Evolutionary conservation across 495 filamentous ascomycete genomes (phyloP).

Genomic region (Penicillium canescens): DNA sequence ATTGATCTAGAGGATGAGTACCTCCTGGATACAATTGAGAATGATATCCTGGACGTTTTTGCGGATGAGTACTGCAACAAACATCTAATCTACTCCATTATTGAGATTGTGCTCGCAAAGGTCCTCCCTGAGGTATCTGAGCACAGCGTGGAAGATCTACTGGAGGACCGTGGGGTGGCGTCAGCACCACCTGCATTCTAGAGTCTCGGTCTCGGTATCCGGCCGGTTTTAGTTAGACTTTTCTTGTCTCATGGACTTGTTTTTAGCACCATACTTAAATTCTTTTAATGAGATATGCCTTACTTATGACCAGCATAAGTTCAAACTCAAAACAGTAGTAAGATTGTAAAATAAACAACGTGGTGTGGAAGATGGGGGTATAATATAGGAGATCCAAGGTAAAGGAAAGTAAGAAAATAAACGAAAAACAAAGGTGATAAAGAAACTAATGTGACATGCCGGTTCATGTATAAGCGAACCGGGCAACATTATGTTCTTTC

Average conservation of each 20-base stretch:
- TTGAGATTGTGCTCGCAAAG: conserved; percentile 76
- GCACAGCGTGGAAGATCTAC: conserved; percentile 67
- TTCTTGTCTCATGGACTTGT: neutral
- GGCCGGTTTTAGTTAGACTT: neutral
- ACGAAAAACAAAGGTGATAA: conserved; percentile 10
- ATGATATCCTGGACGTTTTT: conserved; percentile 67
- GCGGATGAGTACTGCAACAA: conserved; percentile 85
- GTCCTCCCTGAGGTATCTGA: conserved; percentile 84
- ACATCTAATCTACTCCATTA: conserved; percentile 74
- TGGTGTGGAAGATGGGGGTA: conserved; percentile 22
- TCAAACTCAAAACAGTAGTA: conserved; percentile 4
- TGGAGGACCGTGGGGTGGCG: conserved; percentile 64
- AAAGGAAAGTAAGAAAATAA: conserved; percentile 7
- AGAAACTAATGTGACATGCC: conserved; percentile 20
- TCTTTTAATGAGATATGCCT: conserved; percentile 15
- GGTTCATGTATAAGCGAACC: conserved; percentile 19
- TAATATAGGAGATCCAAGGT: conserved; percentile 9
- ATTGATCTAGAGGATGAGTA: conserved; percentile 33
- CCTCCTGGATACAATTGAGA: conserved; percentile 46
- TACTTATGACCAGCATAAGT: conserved; percentile 7
- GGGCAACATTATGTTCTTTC: conserved; percentile 28
- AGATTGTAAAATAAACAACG: conserved; percentile 15
- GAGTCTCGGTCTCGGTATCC: neutral
- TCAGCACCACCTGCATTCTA: conserved; percentile 15
- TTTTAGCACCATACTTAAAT: conserved; percentile 1